Percentiles rank a stretch among this genome's conserved stretches.
These are phyloP conservation scores for Boechera divaricarpa DNA, from an alignment of 345 rosid species.

Conservation along the genomic window DNA sequence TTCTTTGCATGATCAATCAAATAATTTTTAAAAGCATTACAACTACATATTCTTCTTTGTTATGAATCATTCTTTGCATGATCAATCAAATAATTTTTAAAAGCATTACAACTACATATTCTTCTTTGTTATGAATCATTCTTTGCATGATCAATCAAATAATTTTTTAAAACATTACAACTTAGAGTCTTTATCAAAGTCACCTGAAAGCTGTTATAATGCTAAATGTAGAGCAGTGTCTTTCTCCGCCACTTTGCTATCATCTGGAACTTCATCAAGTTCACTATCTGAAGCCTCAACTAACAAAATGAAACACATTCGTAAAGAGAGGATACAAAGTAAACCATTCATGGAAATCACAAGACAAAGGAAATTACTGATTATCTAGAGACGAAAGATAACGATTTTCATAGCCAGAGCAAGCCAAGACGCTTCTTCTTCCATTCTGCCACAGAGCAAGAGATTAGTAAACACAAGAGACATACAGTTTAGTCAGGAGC, in stretches of 20 bases:
- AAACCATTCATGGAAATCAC: not conserved
- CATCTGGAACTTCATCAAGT: constrained; percentile 66
- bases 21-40: too few relatives aligned
- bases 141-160: too few relatives aligned
- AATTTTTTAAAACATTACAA: constrained; percentile 29
- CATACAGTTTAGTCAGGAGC: not conserved
- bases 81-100: too few relatives aligned
- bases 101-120: too few relatives aligned
- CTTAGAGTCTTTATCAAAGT: constrained; percentile 78
- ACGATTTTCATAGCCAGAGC: constrained; percentile 39
- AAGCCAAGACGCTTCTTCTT: constrained; percentile 40
- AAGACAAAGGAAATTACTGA: not conserved
- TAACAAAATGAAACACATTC: constrained; percentile 36
- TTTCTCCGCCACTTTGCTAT: constrained; percentile 56
- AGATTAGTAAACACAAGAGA: constrained; percentile 10
- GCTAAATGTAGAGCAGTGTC: constrained; percentile 69
- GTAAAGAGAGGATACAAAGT: constrained; percentile 22
- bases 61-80: too few relatives aligned
- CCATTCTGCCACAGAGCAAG: constrained; percentile 35
- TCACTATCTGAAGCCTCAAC: constrained; percentile 69
- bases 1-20: too few relatives aligned
- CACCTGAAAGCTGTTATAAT: constrained; percentile 65
- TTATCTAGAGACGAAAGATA: constrained; percentile 60
- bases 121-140: too few relatives aligned
- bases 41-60: too few relatives aligned